These are phyloP conservation scores for Musa balbisiana DNA, from an alignment of 202 grass and related monocot species.

Conservation along the genomic window DNA sequence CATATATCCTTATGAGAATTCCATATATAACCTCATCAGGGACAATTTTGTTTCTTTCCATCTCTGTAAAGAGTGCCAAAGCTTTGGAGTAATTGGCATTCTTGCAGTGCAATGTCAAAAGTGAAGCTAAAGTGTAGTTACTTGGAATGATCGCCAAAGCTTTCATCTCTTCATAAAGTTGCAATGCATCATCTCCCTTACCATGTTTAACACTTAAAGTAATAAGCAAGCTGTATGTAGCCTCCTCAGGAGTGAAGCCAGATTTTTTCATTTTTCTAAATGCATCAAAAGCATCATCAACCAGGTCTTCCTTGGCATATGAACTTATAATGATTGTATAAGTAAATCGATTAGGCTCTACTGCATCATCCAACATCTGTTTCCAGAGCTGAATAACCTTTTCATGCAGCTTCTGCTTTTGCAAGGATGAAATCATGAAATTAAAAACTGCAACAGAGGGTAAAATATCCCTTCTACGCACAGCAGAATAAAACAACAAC, in stretches of 20 bases:
- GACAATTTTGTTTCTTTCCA: slow-evolving; percentile 49
- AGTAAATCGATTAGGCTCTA: slow-evolving; percentile 57
- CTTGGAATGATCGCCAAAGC: slow-evolving; percentile 45
- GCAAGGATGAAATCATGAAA: slow-evolving; percentile 87
- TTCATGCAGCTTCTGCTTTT: slow-evolving; percentile 78
- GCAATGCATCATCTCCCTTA: slow-evolving; percentile 49
- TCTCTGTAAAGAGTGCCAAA: slow-evolving; percentile 58
- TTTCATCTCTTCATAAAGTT: slow-evolving; percentile 68
- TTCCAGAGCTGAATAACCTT: slow-evolving; percentile 64
- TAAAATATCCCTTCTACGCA: slow-evolving; percentile 36
- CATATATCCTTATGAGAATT: slow-evolving; percentile 78
- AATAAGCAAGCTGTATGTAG: slow-evolving; percentile 57
- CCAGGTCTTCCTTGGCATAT: slow-evolving; percentile 36
- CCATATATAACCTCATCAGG: slow-evolving; percentile 88
- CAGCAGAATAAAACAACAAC: slow-evolving; percentile 62
- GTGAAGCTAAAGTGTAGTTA: slow-evolving; percentile 81
- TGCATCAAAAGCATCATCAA: slow-evolving; percentile 52
- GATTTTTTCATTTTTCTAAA: slow-evolving; percentile 48
- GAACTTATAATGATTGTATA: slow-evolving; percentile 53
- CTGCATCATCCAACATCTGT: slow-evolving; percentile 46
- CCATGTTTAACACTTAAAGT: slow-evolving; percentile 49
- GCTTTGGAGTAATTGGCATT: slow-evolving; percentile 78
- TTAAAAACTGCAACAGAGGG: slow-evolving; percentile 65
- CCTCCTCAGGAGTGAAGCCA: slow-evolving; percentile 48
- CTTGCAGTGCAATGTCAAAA: slow-evolving; percentile 59